These are phyloP conservation scores for Collariella sp. DNA, from an alignment of 495 filamentous ascomycete species.

Conservation along the genomic window DNA sequence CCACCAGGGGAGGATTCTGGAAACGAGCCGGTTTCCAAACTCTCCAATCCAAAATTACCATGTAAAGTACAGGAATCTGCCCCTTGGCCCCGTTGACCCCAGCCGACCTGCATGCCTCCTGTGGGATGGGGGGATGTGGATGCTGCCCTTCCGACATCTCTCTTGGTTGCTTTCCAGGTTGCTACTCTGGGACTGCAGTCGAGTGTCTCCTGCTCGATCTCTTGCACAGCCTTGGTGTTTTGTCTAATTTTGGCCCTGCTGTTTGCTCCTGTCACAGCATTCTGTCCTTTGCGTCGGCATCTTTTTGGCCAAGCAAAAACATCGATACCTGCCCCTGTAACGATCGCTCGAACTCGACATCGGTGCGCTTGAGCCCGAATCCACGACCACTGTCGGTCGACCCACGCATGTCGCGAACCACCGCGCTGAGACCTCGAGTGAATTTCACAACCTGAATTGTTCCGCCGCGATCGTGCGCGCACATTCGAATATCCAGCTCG, in stretches of 20 bases:
- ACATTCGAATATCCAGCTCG: neutral
- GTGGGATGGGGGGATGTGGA: neutral
- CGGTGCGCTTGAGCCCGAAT: neutral
- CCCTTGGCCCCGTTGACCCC: neutral
- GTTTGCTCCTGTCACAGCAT: too few relatives aligned
- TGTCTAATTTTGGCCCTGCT: neutral
- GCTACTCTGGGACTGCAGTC: too few relatives aligned
- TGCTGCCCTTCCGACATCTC: slow-evolving; percentile 11
- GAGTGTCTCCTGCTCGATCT: too few relatives aligned
- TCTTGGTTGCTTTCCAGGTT: neutral
- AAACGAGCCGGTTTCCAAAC: slow-evolving; percentile 13
- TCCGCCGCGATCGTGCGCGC: neutral
- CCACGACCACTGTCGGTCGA: neutral
- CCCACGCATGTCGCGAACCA: slow-evolving; percentile 3
- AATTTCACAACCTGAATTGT: slow-evolving; percentile 1
- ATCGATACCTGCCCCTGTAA: too few relatives aligned
- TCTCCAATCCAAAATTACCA: slow-evolving; percentile 12
- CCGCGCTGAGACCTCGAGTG: slow-evolving; percentile 1
- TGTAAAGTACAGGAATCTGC: slow-evolving; percentile 13
- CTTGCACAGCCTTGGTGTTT: neutral
- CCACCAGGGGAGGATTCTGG: slow-evolving; percentile 20
- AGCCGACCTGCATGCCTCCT: slow-evolving; percentile 13
- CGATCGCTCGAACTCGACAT: neutral
- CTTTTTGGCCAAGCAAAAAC: too few relatives aligned
- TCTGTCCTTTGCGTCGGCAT: neutral